Base-by-base conservation (phyloP, 2,329 filamentous ascomycete species). In the Cladophialophora exuberans region DNA sequence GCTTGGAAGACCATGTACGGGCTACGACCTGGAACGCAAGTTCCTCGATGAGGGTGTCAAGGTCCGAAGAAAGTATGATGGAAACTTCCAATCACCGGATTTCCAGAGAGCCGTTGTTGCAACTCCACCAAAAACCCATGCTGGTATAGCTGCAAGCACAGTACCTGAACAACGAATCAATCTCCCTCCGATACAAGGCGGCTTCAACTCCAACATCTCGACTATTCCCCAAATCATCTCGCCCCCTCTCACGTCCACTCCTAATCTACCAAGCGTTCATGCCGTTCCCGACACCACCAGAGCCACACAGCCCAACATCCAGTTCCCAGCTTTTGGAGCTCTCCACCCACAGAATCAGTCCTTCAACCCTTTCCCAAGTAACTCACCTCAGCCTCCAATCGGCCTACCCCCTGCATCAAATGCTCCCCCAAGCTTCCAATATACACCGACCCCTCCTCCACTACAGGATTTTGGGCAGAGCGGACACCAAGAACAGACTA, bases 41-140 rank as follows among this genome's bases (percentile, higher is more conserved):
- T 75, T 75, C 52, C 72, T 75, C 42, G 72, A 75, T 47, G 71
- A 75, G 52, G 72, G 72, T 4, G 69, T 70, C 18, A 70, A 71
- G 15, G 70, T 75, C 20, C 67, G 72, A 43, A 69, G 69, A 41
- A 63, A 63, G 51, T 63, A 61, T 46, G 58, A 61, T 52, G 55
- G 48, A 18, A 49, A 52, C 44, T 56, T 53, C 38, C 55, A 58
- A 35, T 28, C 46, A 6, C 55, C 52, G 13, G 45, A 57, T 20
- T 51, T 45, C 38, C 33, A 49, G 4, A 54, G 42, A 30, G 25
- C 22, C 15, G 28, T 43, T 3, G 38, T 49, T 26, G n/a, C 43
- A 15, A 46, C 41, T 42, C 41, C 54, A 15, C 54, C 52, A 25
- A 48, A 31, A 35, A 35, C 42, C 23, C 30, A 15, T 9, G 33